Base-by-base conservation (phyloP, 371 early-diverging fungal genomes). In the Rhizomucor miehei region DNA sequence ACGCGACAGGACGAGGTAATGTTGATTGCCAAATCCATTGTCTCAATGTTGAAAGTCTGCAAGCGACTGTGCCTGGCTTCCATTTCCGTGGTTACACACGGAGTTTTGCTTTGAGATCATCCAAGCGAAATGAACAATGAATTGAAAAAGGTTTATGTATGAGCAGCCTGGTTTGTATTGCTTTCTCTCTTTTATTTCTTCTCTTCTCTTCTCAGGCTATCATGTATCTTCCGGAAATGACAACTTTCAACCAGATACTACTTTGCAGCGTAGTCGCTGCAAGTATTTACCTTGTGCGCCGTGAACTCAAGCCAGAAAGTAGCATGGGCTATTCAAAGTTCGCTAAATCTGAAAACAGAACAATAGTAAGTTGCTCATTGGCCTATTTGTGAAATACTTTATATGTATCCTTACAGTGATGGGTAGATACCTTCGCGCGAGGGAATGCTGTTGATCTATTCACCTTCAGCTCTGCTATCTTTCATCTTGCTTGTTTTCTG, bases 1-100 rank as follows among this genome's bases (percentile, higher is more conserved):
- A 88, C 82, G 52, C 81, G 77, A n/a, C 83, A 82, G 24, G 76
- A 79, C 36, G 81, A 63, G 24, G 73, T 80, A 45, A 85, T 68
- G 61, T 81, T 77, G 56, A 76, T 54, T 25, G 73, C 77, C 51
- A 77, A 55, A 47, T 77, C 77, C 77, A 77, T 77, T 6, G 16
- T 14, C 41, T 41, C 14, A 16, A 41, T 6, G 6, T 4, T 14
- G 41, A 16, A 16, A 14, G 6, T 41, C 6, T 14, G 41, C 12
- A 3, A 41, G 41, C 41, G 14, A 19, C 41, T 4, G 16, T 41
- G 41, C 41, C 14, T 16, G 41, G 14, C 3, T 16, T 8, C 29
- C 29, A 29, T 29, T 29, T 29, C 29, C 8, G 29, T 29, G 29
- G 29, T 29, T 29, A 29, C 29, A 29, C 29, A 29, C 29, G 3